Evolutionary conservation across 108 stramenopile genomes (phyloP), one percentile per base, ranked within the genome.

Genomic region (Aurantiochytrium sp.): DNA sequence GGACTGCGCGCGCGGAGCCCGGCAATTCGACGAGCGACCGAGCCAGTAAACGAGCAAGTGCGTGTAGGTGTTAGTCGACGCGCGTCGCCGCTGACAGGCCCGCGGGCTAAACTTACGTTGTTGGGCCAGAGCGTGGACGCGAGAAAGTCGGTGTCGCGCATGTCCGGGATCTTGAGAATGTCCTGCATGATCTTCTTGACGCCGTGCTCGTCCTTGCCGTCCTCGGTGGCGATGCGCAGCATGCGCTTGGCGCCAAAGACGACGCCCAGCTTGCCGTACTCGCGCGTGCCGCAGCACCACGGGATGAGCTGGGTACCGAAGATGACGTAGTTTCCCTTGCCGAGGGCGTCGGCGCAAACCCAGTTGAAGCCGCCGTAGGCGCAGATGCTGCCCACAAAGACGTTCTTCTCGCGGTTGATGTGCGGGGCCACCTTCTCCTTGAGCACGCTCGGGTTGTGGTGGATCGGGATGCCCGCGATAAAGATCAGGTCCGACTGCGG

Each of bases 261-360:
- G 24, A 86, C 86, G 21, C 85, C 88, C 8, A 50, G 55, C 8
- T 52, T 37, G 21, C 88, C 88, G 88, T 89, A 89, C 37, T 85
- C 30, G 15, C 22, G 8, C 22, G 86, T 89, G 21, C 88, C 86
- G 36, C 88, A 89, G 85, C 86, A 86, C 88, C 88, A 89, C 30
- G 88, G 88, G 59, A 89, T 86, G 22, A 86, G 85, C 55, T 89
- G 55, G 1, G 86, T 89, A 12, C 88, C 88, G 52, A 89, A 89
- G 55, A 52, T 41, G 55, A 68, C n/a, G 85, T 87, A 87, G 68
- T 87, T 87, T 4, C 87, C 87, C 39, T 68, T 68, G 68, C 87
- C 87, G 68, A 87, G 87, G 50, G 68, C 37, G 50, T 36, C 36
- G 36, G 68, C 68, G 87, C 41, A 45, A 5, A 87, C 87, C 87